These are phyloP conservation scores for Phaeodactylum tricornutum DNA, from an alignment of 108 stramenopile genomes.

Conservation along the genomic window DNA sequence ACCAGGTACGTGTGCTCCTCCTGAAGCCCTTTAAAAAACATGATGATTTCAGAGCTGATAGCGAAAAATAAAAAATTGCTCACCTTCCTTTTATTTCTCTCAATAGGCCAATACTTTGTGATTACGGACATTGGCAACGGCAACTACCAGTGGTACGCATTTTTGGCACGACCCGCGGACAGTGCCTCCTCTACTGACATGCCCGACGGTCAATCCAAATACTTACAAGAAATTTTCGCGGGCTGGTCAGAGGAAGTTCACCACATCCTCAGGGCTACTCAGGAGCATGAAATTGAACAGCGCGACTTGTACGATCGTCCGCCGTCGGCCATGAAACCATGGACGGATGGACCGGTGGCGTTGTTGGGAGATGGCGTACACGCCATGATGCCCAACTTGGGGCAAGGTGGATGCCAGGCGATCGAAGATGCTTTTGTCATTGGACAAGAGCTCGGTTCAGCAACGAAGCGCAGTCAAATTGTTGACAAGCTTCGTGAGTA, in stretches of 20 bases:
- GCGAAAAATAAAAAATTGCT: neutral
- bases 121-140: conserved; percentile 73
- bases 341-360: conserved; percentile 54
- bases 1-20: conserved; percentile 12
- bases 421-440: conserved; percentile 70
- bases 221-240: conserved; percentile 43
- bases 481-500: conserved; percentile 21
- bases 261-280: conserved; percentile 43
- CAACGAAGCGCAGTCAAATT: conserved; percentile 28
- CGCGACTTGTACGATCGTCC: conserved; percentile 74
- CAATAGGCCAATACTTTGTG: conserved; percentile 57
- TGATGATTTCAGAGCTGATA: neutral
- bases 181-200: conserved; percentile 30
- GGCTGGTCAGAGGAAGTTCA: conserved; percentile 62
- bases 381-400: conserved; percentile 68
- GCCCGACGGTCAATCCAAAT: conserved; percentile 43
- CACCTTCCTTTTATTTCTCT: neutral
- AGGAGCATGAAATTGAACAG: conserved; percentile 63
- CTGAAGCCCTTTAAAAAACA: neutral
- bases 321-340: conserved; percentile 43
- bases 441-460: conserved; percentile 35
- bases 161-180: conserved; percentile 49
- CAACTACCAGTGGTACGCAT: conserved; percentile 71
- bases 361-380: conserved; percentile 63
- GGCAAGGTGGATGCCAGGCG: conserved; percentile 75